Evolutionary conservation across 257 asterid species (phyloP), one percentile per base, ranked within the genome.

Genomic region (Fraxinus cuspidata): DNA sequence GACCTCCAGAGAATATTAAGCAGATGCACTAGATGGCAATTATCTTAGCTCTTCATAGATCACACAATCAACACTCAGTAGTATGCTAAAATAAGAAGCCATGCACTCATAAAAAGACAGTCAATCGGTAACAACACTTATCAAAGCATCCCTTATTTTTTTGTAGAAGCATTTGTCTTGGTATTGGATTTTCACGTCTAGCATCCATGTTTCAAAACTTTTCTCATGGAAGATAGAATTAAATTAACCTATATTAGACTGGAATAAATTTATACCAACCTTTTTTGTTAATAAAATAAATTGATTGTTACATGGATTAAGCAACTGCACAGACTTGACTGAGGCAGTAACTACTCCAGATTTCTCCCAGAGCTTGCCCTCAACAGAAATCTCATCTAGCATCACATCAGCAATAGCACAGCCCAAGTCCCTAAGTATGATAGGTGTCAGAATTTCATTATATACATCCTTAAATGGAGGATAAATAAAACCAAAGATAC

Each of bases 301-400:
- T 85, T 82, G 94, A 81, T 79, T 79, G 77, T 73, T 88, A 49
- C 83, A 70, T 40, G 97, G 97, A 89, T 90, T 90, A 63, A 86
- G 87, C 85, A 95, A 82, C 87, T 84, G 86, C 40, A 87, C 85
- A 28, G 89, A 85, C 88, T 84, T 83, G 82, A 93, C 79, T 23
- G 91, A 77, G 27, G 91, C 84, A 66, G 83, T 83, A 78, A 93
- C 70, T 32, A 78, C 74, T 47, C 90, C 89, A 81, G 90, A 84
- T 84, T 89, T 89, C 85, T 91, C 96, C 92, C 96, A 80, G 74
- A 84, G 89, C 89, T 89, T 91, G 71, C 88, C 91, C 81, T 87
- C 94, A 29, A 86, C 71, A 51, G 83, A 83, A 76, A 89, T 87
- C 72, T 83, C 87, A 31, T 84, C 78, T 77, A 95, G 87, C 79